Evolutionary conservation across 176 grass and related monocot species (phyloP), one percentile per base, ranked within the genome.

Genomic region (Rhynchospora pubera): DNA sequence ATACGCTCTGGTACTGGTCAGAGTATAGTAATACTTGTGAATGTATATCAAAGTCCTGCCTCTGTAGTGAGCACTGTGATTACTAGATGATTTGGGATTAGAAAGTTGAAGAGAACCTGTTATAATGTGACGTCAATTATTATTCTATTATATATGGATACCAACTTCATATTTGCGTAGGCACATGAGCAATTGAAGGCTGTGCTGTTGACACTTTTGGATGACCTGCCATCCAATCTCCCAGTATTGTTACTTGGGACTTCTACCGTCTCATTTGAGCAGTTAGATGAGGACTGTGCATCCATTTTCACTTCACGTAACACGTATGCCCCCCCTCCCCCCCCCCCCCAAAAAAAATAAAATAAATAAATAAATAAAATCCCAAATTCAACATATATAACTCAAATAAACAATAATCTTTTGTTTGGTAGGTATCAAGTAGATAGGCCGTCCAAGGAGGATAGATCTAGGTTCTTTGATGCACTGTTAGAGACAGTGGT

Each of bases 131-230:
- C 30, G n/a, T 70, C 34, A 44, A 9, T 45, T 70, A 39, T 46
- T 21, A 65, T 66, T 8, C 22, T 82, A 65, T 5, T 66, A 34
- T 82, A 39, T 82, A 67, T n/a, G 30, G 21, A 51, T 81, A 58
- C 62, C 26, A 51, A 65, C 23, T 64, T 82, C 7, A 56, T 88
- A 2, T 87, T 88, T 87, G 46, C 79, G 80, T 88, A 99, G 97
- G 93, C 97, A 62, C 93, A 99, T 53, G 93, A 99, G 73, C 97
- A 91, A 76, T 90, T 99, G 69, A 96, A 83, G 84, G 93, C 97
- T 42, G 93, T 99, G 51, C 86, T 99, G 72, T 82, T 96, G 83
- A 99, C 89, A 78, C 72, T 99, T 65, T 83, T 99, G 84, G 92
- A 99, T 57, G 97, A 99, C 55, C 61, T 99, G 58, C 89, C 97